Conservation (phyloP, 768 basidiomycete species). For the Calocera viscosa region DNA sequence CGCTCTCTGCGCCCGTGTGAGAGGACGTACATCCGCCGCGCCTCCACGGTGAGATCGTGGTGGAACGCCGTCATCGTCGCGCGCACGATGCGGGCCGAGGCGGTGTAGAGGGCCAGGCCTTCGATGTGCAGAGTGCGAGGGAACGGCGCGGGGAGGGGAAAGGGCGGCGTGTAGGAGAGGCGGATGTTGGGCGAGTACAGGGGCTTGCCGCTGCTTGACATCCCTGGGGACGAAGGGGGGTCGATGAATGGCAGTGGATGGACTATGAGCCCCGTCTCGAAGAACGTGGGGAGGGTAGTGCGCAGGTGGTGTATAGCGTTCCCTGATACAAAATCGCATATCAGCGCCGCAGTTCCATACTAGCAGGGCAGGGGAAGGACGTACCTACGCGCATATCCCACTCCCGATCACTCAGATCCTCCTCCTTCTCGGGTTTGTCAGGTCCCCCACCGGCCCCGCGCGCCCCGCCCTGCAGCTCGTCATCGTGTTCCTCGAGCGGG, state of each 20-base stretch:
- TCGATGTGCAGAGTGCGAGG: constrained; percentile 57
- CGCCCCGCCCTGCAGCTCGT: no score
- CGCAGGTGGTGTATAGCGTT: constrained; percentile 57
- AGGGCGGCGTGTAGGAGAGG: constrained; percentile 57
- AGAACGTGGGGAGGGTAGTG: constrained; percentile 60
- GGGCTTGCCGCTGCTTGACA: constrained; percentile 14
- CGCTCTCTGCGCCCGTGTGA: constrained; percentile 14
- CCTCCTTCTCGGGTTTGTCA: constrained; percentile 13
- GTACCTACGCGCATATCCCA: constrained; percentile 69
- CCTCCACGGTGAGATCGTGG: constrained; percentile 45
- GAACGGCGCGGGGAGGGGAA: constrained; percentile 46
- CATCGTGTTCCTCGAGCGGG: no score
- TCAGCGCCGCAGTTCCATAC: constrained; percentile 9
- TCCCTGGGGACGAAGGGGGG: constrained; percentile 21
- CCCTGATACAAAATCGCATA: constrained; percentile 33
- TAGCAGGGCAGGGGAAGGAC: constrained; percentile 11
- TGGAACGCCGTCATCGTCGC: constrained; percentile 68
- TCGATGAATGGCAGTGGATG: constrained; percentile 14
- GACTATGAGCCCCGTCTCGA: constrained; percentile 50
- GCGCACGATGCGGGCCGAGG: constrained; percentile 54
- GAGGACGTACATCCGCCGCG: constrained; percentile 37
- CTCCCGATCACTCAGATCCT: constrained; percentile 50
- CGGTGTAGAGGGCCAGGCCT: constrained; percentile 61
- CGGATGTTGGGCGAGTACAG: constrained; percentile 52
- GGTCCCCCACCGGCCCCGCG: neutral